Conservation (phyloP, 139 green algal genomes). For the Coelastrella sp. region DNA sequence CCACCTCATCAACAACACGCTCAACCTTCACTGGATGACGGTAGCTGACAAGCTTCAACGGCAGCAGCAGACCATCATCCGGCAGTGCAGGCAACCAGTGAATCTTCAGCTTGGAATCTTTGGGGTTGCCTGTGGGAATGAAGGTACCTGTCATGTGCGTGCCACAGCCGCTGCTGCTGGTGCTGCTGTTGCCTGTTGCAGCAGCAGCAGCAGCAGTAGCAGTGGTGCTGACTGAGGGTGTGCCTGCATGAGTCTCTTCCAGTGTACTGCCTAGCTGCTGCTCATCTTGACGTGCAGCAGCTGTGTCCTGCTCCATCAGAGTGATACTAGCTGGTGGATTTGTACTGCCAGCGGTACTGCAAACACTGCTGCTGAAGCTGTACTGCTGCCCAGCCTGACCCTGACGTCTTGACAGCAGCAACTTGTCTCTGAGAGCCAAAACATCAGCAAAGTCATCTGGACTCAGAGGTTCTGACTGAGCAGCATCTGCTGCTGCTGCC, state of each 20-base stretch:
- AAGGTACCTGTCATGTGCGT: constrained; percentile 61
- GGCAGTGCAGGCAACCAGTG: constrained; percentile 81
- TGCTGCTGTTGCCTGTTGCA: not conserved
- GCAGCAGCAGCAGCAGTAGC: constrained; percentile 12
- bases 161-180: constrained; percentile 22
- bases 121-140: constrained; percentile 82
- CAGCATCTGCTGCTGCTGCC: not conserved
- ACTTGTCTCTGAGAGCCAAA: constrained; percentile 9
- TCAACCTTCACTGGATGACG: constrained; percentile 81
- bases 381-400: not conserved
- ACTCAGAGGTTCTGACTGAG: not conserved
- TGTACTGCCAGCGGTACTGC: constrained; percentile 33
- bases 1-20: constrained; percentile 79
- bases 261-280: not conserved
- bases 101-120: constrained; percentile 91
- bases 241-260: not conserved
- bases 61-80: constrained; percentile 24
- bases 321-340: not conserved
- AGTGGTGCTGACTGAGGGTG: not conserved
- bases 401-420: not conserved
- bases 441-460: not conserved
- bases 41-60: constrained; percentile 70
- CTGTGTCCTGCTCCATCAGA: not conserved
- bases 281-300: constrained; percentile 2
- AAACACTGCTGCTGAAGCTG: not conserved